Conservation (phyloP, 164 flowering plant genomes). For the Buxus sempervirens region DNA sequence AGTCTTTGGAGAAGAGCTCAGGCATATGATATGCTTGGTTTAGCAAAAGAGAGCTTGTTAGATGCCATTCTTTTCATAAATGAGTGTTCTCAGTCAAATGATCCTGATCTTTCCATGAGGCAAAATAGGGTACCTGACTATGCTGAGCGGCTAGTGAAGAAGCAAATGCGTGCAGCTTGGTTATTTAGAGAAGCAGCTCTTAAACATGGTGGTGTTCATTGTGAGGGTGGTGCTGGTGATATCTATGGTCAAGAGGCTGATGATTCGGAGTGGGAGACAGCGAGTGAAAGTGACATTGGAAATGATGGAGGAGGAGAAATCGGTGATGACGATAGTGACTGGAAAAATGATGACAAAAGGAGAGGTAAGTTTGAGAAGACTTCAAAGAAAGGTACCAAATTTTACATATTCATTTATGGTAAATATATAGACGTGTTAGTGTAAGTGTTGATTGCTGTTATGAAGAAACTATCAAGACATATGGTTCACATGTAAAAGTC, state of each 20-base stretch:
- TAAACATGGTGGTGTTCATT: slow-evolving; percentile 76
- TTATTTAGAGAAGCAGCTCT: slow-evolving; percentile 87
- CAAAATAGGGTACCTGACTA: slow-evolving; percentile 98
- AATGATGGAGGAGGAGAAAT: slow-evolving; percentile 70
- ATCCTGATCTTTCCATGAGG: slow-evolving; percentile 79
- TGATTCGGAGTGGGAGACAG: slow-evolving; percentile 99
- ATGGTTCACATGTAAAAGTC: neutral
- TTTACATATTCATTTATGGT: neutral
- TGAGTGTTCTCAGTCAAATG: slow-evolving; percentile 90
- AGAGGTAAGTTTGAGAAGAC: slow-evolving; percentile 58
- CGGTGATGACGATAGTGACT: slow-evolving; percentile 61
- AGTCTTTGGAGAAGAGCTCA: slow-evolving; percentile 99
- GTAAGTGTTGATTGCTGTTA: neutral
- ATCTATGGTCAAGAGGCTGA: slow-evolving; percentile 71
- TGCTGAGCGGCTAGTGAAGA: slow-evolving; percentile 93
- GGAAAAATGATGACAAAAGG: slow-evolving; percentile 64
- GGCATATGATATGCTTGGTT: slow-evolving; percentile 95
- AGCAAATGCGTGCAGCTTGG: slow-evolving; percentile 99
- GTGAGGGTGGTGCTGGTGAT: slow-evolving; percentile 68
- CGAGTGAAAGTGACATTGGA: slow-evolving; percentile 94
- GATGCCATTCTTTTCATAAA: slow-evolving; percentile 95
- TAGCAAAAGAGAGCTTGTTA: slow-evolving; percentile 92
- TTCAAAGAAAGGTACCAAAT: slow-evolving; percentile 55
- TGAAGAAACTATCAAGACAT: neutral
- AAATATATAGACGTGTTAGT: neutral